Evolutionary conservation across 495 filamentous ascomycete species (phyloP), one percentile per base, ranked within the genome.

Genomic region (Penicillium argentinense): DNA sequence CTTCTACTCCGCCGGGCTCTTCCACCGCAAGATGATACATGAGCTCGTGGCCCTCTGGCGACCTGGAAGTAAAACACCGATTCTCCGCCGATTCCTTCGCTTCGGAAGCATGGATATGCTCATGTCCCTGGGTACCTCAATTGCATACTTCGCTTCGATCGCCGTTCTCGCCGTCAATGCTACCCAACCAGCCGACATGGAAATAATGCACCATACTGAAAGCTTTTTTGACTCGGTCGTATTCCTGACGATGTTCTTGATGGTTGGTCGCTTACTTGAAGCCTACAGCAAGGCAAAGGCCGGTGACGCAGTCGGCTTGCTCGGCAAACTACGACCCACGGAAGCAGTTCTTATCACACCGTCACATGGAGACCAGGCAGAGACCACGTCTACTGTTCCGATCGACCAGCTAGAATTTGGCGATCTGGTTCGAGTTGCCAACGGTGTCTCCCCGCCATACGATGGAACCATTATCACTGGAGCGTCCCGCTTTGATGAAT

Each of bases 21-120:
- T 97, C 60, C 92, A 97, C 57, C 59, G 68, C 2, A 79, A 87
- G 13, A 86, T 89, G 0, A 56, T 88, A 16, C 91, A 89, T 60
- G 92, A 97, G 57, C 73, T 97, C 14, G 71, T 74, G 45, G 78
- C 84, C 0, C 64, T 96, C 18, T 97, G 92, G 92, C 75, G 88
- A 23, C 82, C 67, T n/a, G 79, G 83, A 34, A 97, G 90, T 62
- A 79, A 74, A 8, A 82, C 85, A 2, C 91, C 91, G 0, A 60
- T 95, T 7, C 56, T 88, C 14, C 79, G 84, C 44, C 73, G 93
- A 13, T 91, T 97, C 54, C 91, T 90, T 54, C 82, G 88, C 11
- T 97, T 97, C 54, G 92, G 92, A 9, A 96, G 91, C 67, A 97
- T 97, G 92, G 95, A 96, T 57, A 82, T 93, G 62, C 77, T 97